A percentile compares a stretch with the other conserved stretches of the same genome.
These are phyloP conservation scores for Malus orientalis DNA, from an alignment of 306 rosid genomes.

Conservation along the genomic window DNA sequence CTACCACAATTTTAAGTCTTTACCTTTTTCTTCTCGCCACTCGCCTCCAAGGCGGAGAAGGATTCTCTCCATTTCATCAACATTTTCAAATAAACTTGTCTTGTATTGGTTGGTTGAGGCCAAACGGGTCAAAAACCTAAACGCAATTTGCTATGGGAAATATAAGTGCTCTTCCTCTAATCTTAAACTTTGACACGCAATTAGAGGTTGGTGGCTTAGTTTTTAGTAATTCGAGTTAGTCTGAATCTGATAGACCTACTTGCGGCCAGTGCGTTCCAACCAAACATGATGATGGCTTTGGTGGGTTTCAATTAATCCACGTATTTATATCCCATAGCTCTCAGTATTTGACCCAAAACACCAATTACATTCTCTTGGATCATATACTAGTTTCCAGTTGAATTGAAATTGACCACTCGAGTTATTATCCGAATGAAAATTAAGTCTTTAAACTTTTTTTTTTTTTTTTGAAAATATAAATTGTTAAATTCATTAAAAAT, in stretches of 20 bases:
- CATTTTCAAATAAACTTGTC: neutral
- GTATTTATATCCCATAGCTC: neutral
- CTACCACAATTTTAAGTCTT: too few species aligned
- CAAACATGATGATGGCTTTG: conserved; percentile 30
- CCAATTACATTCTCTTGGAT: neutral
- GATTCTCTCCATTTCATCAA: neutral
- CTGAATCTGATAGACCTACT: neutral
- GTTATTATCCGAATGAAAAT: too few species aligned
- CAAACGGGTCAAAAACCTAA: neutral
- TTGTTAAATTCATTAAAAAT: too few species aligned
- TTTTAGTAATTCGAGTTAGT: too few species aligned
- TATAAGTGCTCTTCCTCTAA: neutral
- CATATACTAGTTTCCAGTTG: neutral
- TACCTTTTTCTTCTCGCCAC: too few species aligned
- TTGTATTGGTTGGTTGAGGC: neutral
- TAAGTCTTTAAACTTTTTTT: too few species aligned
- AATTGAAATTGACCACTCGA: neutral
- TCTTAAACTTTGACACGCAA: neutral
- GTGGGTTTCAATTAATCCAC: conserved; percentile 16
- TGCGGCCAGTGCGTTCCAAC: conserved; percentile 32
- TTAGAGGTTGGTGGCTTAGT: neutral
- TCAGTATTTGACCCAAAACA: neutral
- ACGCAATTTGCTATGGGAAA: neutral
- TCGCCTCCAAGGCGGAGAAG: too few species aligned
- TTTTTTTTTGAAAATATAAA: too few species aligned